Conservation (phyloP, 2,329 filamentous ascomycete species). For the Knoxdaviesia capensis region DNA sequence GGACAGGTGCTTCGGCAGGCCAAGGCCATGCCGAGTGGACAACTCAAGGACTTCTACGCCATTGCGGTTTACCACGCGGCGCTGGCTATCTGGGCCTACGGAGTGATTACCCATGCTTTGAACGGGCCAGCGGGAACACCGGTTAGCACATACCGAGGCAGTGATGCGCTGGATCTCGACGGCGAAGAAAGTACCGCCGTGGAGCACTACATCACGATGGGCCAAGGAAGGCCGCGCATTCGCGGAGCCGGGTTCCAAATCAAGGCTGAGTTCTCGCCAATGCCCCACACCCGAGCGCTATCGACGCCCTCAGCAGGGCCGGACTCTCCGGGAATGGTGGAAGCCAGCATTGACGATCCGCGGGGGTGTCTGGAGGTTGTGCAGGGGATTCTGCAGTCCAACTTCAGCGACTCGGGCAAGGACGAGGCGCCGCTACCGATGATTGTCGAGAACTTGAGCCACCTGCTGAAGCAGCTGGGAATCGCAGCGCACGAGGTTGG, state of each 20-base stretch:
- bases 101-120: slow-evolving; percentile 26
- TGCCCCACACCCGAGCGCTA: background rate
- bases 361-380: slow-evolving; percentile 36
- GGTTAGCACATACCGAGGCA: slow-evolving; percentile 1
- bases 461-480: slow-evolving; percentile 40
- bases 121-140: slow-evolving; percentile 15
- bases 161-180: slow-evolving; percentile 31
- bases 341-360: slow-evolving; percentile 31
- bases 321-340: slow-evolving; percentile 4
- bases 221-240: slow-evolving; percentile 31
- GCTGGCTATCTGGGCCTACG: slow-evolving; percentile 49
- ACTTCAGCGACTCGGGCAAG: slow-evolving; percentile 27
- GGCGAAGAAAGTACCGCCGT: slow-evolving; percentile 28
- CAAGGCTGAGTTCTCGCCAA: slow-evolving; percentile 5
- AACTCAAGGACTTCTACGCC: slow-evolving; percentile 45
- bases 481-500: slow-evolving; percentile 17
- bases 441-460: slow-evolving; percentile 46
- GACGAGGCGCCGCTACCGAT: slow-evolving; percentile 27
- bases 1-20: slow-evolving; percentile 45
- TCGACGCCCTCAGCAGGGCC: background rate
- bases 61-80: slow-evolving; percentile 49
- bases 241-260: slow-evolving; percentile 13
- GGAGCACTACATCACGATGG: slow-evolving; percentile 35
- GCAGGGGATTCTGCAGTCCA: slow-evolving; percentile 32
- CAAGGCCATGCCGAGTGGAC: slow-evolving; percentile 27